Conservation (phyloP, 176 grass and related monocot species). For the Raddia guianensis region DNA sequence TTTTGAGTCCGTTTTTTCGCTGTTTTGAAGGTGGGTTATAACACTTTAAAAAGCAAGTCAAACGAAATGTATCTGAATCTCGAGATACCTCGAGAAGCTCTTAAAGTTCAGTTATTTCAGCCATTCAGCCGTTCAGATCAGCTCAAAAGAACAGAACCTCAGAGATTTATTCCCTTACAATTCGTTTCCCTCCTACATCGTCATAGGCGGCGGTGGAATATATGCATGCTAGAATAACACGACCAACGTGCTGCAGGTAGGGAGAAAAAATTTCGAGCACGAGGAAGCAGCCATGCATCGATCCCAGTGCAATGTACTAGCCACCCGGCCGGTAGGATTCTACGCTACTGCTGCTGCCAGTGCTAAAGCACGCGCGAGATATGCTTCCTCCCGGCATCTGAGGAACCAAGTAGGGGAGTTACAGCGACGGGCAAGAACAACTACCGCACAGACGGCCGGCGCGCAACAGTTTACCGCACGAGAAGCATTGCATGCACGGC, state of each 20-base stretch:
- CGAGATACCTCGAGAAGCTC: too few species aligned
- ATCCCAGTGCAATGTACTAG: neutral
- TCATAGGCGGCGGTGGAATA: neutral
- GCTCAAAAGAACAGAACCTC: too few species aligned
- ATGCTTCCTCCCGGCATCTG: slow-evolving; percentile 13
- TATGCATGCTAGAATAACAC: neutral
- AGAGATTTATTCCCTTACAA: neutral
- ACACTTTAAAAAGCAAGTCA: too few species aligned
- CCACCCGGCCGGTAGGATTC: neutral
- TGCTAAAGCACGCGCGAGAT: neutral
- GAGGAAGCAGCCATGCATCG: slow-evolving; percentile 6
- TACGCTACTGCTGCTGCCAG: neutral
- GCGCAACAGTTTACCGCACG: neutral
- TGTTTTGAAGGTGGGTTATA: too few species aligned
- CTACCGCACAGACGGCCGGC: too few species aligned
- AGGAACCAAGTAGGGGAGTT: neutral
- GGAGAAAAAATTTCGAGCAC: neutral
- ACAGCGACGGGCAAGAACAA: neutral
- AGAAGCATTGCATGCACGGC: neutral
- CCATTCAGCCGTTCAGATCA: too few species aligned
- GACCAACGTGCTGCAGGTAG: neutral
- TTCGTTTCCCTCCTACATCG: neutral
- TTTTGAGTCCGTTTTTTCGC: too few species aligned
- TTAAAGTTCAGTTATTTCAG: too few species aligned
- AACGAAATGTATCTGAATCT: too few species aligned